Evolutionary conservation across 2,329 filamentous ascomycete genomes (phyloP).

Genomic region (Seiridium unicorne): DNA sequence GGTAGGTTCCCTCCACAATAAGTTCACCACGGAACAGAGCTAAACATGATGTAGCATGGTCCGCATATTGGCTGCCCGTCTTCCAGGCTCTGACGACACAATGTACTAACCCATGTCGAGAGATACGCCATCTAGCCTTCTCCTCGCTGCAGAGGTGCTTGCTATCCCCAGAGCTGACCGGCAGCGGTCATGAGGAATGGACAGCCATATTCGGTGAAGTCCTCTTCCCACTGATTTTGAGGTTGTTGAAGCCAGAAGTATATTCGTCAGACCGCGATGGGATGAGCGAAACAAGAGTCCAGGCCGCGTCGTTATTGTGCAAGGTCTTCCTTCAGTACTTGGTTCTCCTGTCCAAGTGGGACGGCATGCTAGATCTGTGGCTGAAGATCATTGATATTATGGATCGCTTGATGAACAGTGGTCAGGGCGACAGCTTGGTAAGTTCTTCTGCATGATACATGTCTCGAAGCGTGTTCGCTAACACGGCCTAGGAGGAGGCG

Average conservation of each 20-base stretch:
- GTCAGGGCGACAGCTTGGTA: constrained; percentile 85
- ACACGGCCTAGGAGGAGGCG: constrained; percentile 72
- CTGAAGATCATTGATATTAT: constrained; percentile 88
- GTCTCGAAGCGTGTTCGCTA: constrained; percentile 6
- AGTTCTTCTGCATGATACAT: constrained; percentile 29
- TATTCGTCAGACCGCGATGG: constrained; percentile 87
- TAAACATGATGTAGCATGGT: constrained; percentile 69
- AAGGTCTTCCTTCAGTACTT: constrained; percentile 96
- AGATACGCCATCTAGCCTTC: constrained; percentile 87
- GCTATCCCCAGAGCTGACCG: constrained; percentile 79
- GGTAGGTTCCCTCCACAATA: constrained; percentile 45
- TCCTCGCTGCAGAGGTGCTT: constrained; percentile 82
- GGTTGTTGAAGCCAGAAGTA: constrained; percentile 89
- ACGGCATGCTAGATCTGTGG: constrained; percentile 90
- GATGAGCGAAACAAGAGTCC: constrained; percentile 93
- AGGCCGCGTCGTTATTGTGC: constrained; percentile 86
- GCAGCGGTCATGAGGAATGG: constrained; percentile 87
- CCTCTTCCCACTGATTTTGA: constrained; percentile 84
- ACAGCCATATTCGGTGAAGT: constrained; percentile 93
- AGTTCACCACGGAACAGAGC: neutral
- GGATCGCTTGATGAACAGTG: constrained; percentile 94
- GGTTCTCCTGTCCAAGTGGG: constrained; percentile 78
- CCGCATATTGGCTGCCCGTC: constrained; percentile 95
- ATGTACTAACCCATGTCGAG: constrained; percentile 90
- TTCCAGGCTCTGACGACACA: constrained; percentile 86